These are phyloP conservation scores for Collybia sordida DNA, from an alignment of 768 basidiomycete species.

Conservation along the genomic window DNA sequence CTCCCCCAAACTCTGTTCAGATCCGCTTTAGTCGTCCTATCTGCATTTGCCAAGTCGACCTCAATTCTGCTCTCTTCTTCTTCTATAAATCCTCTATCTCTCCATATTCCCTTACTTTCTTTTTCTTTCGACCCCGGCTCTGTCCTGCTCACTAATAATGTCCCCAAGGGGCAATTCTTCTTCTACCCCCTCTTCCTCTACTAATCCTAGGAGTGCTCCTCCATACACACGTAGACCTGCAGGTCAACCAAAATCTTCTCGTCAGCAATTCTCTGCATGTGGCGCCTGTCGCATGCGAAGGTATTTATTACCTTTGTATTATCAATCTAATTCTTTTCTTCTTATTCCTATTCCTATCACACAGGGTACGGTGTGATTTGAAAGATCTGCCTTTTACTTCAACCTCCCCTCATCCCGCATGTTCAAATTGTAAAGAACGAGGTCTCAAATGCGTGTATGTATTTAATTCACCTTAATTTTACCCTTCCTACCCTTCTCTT, in stretches of 20 bases:
- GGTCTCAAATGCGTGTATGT: conserved; percentile 92
- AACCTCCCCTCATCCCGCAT: conserved; percentile 51
- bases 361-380: conserved; percentile 89
- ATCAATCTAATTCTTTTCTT: conserved; percentile 4
- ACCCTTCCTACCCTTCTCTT: conserved; percentile 3
- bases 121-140: conserved; percentile 19
- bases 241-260: conserved; percentile 70
- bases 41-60: conserved; percentile 31
- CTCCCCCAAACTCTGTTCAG: conserved; percentile 26
- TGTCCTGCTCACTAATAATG: conserved; percentile 38
- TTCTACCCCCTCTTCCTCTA: conserved; percentile 34
- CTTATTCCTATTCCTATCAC: neutral
- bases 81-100: conserved; percentile 30
- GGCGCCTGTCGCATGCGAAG: conserved; percentile 91
- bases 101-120: conserved; percentile 3
- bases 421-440: conserved; percentile 89
- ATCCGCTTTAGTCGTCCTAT: conserved; percentile 43
- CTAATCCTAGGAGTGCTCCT: conserved; percentile 29
- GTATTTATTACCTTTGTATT: conserved; percentile 31
- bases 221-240: conserved; percentile 51
- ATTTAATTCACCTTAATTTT: neutral
- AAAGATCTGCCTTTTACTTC: conserved; percentile 70
- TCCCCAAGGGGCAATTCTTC: conserved; percentile 51
- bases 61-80: conserved; percentile 27
- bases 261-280: conserved; percentile 91